Percentiles rank a stretch among this genome's conserved stretches.
These are phyloP conservation scores for Candida rishiriensis DNA, from an alignment of 805 yeast genomes.

Conservation along the genomic window DNA sequence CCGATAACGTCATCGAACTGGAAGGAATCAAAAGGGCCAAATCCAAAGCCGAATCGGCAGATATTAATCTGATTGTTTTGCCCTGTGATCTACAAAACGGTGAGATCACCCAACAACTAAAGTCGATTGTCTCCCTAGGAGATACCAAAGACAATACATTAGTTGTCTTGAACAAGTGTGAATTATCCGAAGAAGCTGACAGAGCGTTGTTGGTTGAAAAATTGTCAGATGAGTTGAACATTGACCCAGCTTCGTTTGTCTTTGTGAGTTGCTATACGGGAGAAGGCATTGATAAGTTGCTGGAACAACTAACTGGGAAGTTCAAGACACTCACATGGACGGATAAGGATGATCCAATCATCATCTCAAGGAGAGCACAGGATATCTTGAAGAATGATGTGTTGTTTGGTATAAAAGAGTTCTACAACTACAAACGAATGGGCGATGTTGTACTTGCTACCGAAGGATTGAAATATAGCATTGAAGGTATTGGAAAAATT, in stretches of 20 bases:
- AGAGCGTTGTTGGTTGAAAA: slow-evolving; percentile 20
- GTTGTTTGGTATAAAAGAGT: slow-evolving; percentile 66
- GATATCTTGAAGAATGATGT: slow-evolving; percentile 77
- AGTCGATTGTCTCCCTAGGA: slow-evolving; percentile 22
- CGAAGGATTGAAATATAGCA: slow-evolving; percentile 68
- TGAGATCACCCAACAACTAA: slow-evolving; percentile 34
- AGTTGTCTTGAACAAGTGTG: slow-evolving; percentile 58
- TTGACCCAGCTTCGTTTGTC: slow-evolving; percentile 12
- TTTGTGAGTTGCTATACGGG: slow-evolving; percentile 57
- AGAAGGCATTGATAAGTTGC: slow-evolving; percentile 50
- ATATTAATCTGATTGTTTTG: slow-evolving; percentile 62
- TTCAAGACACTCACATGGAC: slow-evolving; percentile 49
- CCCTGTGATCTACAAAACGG: slow-evolving; percentile 35
- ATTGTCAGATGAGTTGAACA: slow-evolving; percentile 13
- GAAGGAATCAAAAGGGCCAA: slow-evolving; percentile 84
- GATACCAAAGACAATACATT: slow-evolving; percentile 21
- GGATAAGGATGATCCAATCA: slow-evolving; percentile 57
- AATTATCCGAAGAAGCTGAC: slow-evolving; percentile 31
- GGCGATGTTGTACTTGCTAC: slow-evolving; percentile 78
- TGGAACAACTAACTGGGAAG: slow-evolving; percentile 34
- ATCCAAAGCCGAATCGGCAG: slow-evolving; percentile 52
- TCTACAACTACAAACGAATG: slow-evolving; percentile 41
- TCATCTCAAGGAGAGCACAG: slow-evolving; percentile 69
- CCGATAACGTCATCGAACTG: slow-evolving; percentile 39
- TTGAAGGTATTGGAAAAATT: slow-evolving; percentile 85